Base-by-base conservation (phyloP, 306 rosid genomes). In the Prunus padus region DNA sequence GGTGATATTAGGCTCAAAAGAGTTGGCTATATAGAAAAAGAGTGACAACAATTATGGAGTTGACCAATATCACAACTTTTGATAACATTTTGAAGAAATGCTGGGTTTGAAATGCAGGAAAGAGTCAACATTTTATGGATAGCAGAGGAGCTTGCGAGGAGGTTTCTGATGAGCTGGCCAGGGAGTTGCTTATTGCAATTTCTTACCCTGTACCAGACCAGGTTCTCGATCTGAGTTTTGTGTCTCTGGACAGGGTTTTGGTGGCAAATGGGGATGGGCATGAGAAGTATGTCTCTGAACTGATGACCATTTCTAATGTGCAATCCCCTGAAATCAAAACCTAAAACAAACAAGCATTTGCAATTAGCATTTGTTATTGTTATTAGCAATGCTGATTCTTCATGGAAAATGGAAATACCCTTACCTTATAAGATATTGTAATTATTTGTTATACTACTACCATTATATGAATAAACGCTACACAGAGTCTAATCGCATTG, bases 111-210 rank as follows among this genome's bases (percentile, higher is more conserved):
- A 71, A 40, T 62, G 82, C 89, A 82, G 83, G 80, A 73, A 37
- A 51, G 4, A 55, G 13, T 31, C 8, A 16, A 13, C 66, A 59
- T 72, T 77, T 65, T 77, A 82, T 82, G 85, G 85, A 82, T 82
- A 72, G 3, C 67, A 71, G 71, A 60, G 42, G 5, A 81, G 20
- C 13, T 3, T 25, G 47, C 40, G 30, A n/a, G 71, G 78, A 49
- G 51, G 64, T 67, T 56, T 72, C 72, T 20, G 67, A 77, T 51
- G 79, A 72, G 72, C 51, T 45, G 64, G 59, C 72, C 11, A 77
- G 82, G 69, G 85, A 77, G 72, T 72, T 51, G 78, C 85, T 82
- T 45, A 82, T 77, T 71, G 82, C 78, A 14, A 59, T 82, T 59
- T 72, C 85, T 59, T 11, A 77, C 75, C 45, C 67, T 14, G 37